Evolutionary conservation across 1,139 yeast species (phyloP).

Genomic region (Spencermartinsiella ligniputridi): DNA sequence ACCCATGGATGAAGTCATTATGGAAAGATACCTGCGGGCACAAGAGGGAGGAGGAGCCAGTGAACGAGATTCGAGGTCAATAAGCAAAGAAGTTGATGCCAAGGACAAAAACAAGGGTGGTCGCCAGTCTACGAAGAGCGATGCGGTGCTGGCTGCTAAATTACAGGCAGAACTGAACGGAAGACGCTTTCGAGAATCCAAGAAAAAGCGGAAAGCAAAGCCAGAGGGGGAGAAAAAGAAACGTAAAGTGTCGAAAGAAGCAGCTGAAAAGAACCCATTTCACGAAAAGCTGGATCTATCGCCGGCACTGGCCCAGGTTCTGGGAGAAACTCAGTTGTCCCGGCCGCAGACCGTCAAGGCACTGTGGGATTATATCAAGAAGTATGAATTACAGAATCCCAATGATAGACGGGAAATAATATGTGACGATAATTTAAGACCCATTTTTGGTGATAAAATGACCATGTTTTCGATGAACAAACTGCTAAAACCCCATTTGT

Average conservation of each 20-base stretch:
- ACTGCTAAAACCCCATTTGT: constrained; percentile 50
- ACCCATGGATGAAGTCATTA: constrained; percentile 55
- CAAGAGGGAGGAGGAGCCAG: background rate
- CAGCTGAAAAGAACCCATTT: constrained; percentile 22
- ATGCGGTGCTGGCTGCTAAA: constrained; percentile 45
- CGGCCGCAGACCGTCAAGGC: constrained; percentile 70
- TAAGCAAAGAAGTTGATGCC: constrained; percentile 1
- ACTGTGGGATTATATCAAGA: constrained; percentile 72
- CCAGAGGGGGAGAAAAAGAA: constrained; percentile 3
- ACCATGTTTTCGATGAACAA: constrained; percentile 70
- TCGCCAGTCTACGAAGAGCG: constrained; percentile 12
- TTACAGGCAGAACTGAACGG: constrained; percentile 38
- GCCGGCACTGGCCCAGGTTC: constrained; percentile 45
- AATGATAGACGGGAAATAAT: constrained; percentile 59
- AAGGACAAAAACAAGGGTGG: background rate
- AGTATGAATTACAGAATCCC: constrained; percentile 62
- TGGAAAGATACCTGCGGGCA: constrained; percentile 42
- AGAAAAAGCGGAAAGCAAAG: constrained; percentile 8
- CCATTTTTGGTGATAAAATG: constrained; percentile 45
- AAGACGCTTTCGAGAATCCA: constrained; percentile 14
- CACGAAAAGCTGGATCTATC: constrained; percentile 41
- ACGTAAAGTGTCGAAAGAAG: constrained; percentile 9
- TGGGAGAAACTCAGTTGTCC: constrained; percentile 46
- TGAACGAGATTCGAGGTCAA: background rate
- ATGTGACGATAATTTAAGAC: constrained; percentile 61